Percentiles rank a stretch among this genome's conserved stretches.
phyloP scores from a whole-genome alignment of 257 asterid species.

The Nicotiana knightiana region DNA sequence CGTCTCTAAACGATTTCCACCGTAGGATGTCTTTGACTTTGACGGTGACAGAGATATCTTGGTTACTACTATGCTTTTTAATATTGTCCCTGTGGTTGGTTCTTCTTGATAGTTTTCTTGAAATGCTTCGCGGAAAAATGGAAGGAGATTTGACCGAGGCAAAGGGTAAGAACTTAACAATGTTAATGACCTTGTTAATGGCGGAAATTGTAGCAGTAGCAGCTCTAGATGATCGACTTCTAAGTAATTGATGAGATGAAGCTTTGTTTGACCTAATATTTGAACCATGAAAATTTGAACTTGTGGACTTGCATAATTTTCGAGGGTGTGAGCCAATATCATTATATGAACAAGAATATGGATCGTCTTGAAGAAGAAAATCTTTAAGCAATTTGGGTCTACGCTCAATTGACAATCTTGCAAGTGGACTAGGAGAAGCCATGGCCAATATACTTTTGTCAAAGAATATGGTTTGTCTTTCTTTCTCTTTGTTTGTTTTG shows the following conservation, averaged over 20 bases:
- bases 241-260: slow-evolving; percentile 23
- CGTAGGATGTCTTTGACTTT: slow-evolving; percentile 75
- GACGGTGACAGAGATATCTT: slow-evolving; percentile 13
- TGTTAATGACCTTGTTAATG: slow-evolving; percentile 39
- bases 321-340: slow-evolving; percentile 16
- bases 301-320: not conserved
- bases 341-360: slow-evolving; percentile 19
- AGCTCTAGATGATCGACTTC: slow-evolving; percentile 51
- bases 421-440: slow-evolving; percentile 19
- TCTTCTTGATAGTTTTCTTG: slow-evolving; percentile 29
- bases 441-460: not conserved
- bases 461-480: not conserved
- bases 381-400: slow-evolving; percentile 72
- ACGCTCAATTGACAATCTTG: slow-evolving; percentile 16
- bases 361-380: slow-evolving; percentile 44
- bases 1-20: slow-evolving; percentile 69
- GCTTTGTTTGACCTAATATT: slow-evolving; percentile 22
- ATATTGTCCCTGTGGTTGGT: not conserved
- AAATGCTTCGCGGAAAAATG: slow-evolving; percentile 26
- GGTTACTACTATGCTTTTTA: not conserved
- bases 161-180: slow-evolving; percentile 46
- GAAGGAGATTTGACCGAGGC: slow-evolving; percentile 35
- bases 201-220: slow-evolving; percentile 55
- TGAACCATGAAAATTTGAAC: slow-evolving; percentile 14
- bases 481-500: not conserved